Evolutionary conservation across 345 rosid genomes (phyloP), one percentile per base, ranked within the genome.

Genomic region (Citrus australasica): DNA sequence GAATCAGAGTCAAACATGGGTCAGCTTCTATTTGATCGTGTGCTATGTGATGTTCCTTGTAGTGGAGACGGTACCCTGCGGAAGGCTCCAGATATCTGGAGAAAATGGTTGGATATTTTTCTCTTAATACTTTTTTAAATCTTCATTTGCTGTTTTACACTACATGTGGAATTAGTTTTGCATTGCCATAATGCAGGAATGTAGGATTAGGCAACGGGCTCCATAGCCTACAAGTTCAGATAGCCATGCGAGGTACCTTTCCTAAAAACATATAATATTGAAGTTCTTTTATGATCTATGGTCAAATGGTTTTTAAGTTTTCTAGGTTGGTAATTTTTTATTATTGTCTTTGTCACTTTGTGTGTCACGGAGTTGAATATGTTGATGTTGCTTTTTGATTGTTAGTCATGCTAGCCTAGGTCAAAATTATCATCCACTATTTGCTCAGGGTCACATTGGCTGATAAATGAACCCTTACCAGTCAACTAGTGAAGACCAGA

Each of bases 71-170:
- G 98, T 53, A 94, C 99, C 67, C 91, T 94, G 38, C 93, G 98
- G 84, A 96, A 96, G 89, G 98, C 99, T 86, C 99, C 98, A 4
- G 98, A 90, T 86, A 86, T 96, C 60, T 96, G 98, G 99, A 85
- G 98, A 76, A 96, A 92, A 92, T 96, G 98, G 99, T 91, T 73
- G 35, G 80, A 33, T 71, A 71, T 74, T 61, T 61, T 42, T 67
- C 64, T 59, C 51, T 68, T 4, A 10, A 40, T 40, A 1, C 65
- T 21, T 14, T 70, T 33, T 59, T 25, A 30, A 62, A 33, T 69
- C 67, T 64, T 56, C 8, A 71, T 61, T 63, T 62, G 24, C 46
- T 69, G 28, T 32, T 61, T 37, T 73, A 37, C 10, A 14, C 68
- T 73, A 6, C 51, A 4, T 60, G 37, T 73, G 13, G 69, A 74